These are phyloP conservation scores for Inonotus obliquus DNA, from an alignment of 1,284 basidiomycete genomes.

Conservation along the genomic window DNA sequence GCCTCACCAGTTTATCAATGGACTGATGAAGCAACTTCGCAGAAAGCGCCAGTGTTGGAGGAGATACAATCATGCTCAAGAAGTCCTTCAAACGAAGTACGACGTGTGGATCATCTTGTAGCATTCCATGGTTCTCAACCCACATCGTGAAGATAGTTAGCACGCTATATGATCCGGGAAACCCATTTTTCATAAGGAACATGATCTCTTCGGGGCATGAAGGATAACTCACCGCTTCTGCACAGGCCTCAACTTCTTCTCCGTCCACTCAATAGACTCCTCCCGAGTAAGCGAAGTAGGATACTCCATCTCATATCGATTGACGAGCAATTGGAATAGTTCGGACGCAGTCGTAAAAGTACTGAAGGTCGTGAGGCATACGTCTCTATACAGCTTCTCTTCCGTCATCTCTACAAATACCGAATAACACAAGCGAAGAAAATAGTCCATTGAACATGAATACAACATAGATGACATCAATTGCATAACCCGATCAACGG, in stretches of 20 bases:
- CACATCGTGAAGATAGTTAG: slow-evolving; percentile 54
- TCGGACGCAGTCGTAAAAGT: slow-evolving; percentile 69
- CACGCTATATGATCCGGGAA: slow-evolving; percentile 29
- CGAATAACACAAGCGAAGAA: slow-evolving; percentile 16
- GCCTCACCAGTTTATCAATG: slow-evolving; percentile 47
- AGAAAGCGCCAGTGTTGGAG: slow-evolving; percentile 38
- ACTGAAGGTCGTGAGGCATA: slow-evolving; percentile 76
- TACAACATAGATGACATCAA: neutral
- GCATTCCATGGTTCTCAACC: slow-evolving; percentile 54
- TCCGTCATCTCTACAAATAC: slow-evolving; percentile 36
- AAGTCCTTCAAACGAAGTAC: slow-evolving; percentile 53
- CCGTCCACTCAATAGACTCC: slow-evolving; percentile 63
- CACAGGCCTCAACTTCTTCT: slow-evolving; percentile 51
- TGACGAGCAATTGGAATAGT: slow-evolving; percentile 63
- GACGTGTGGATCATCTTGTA: slow-evolving; percentile 61
- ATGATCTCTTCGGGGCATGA: neutral
- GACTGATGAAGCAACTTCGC: slow-evolving; percentile 48
- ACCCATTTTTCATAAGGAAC: neutral
- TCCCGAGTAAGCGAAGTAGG: slow-evolving; percentile 46
- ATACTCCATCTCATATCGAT: slow-evolving; percentile 54
- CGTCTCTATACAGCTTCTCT: slow-evolving; percentile 51
- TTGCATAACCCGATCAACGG: slow-evolving; percentile 8
- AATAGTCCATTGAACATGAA: neutral
- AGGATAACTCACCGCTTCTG: slow-evolving; percentile 38
- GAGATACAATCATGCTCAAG: slow-evolving; percentile 39